Conservation (phyloP, 495 filamentous ascomycete species). For the Annulohypoxylon bovei region DNA sequence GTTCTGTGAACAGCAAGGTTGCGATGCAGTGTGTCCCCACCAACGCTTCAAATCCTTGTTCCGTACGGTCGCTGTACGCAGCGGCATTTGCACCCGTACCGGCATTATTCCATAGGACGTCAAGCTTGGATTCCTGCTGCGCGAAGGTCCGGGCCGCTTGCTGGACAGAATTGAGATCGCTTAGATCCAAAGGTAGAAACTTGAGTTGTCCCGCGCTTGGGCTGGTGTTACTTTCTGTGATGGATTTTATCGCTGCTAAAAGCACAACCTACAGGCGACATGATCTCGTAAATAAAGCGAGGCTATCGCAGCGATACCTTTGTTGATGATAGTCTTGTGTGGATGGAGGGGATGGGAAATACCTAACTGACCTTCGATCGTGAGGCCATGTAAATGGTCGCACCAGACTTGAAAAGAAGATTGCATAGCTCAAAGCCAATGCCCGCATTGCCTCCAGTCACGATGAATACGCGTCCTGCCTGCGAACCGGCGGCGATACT, state of each 20-base stretch:
- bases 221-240: too few species aligned
- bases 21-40: constrained; percentile 49
- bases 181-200: constrained; percentile 55
- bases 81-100: constrained; percentile 49
- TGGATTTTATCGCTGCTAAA: too few species aligned
- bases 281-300: too few species aligned
- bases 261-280: too few species aligned
- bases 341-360: too few species aligned
- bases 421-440: constrained; percentile 52
- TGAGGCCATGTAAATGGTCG: constrained; percentile 50
- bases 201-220: constrained; percentile 40
- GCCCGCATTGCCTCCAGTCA: constrained; percentile 56
- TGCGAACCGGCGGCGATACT: constrained; percentile 34
- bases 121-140: constrained; percentile 53
- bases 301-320: too few species aligned
- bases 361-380: constrained; percentile 40
- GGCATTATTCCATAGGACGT: constrained; percentile 67
- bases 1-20: constrained; percentile 49
- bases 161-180: constrained; percentile 60
- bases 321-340: too few species aligned
- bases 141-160: constrained; percentile 52
- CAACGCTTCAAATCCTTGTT: constrained; percentile 47
- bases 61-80: constrained; percentile 33
- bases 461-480: constrained; percentile 49
- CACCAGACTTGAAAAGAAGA: constrained; percentile 50